Conservation (phyloP, 2,329 filamentous ascomycete species). For the Penicillium aurantiogriseum region DNA sequence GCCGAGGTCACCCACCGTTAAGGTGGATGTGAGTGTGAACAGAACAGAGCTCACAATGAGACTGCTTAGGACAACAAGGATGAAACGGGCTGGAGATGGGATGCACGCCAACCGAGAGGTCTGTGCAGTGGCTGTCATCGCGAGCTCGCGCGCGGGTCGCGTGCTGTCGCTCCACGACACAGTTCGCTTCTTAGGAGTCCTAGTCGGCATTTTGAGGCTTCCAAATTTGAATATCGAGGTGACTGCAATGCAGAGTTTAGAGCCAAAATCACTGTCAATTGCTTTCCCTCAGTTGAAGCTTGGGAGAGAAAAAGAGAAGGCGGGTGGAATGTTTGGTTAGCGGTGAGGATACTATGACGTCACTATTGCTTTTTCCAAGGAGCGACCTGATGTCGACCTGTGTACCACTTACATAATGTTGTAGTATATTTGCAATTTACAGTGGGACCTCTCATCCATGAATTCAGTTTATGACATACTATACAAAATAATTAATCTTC, state of each 20-base stretch:
- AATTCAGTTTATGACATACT: background rate
- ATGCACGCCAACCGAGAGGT: conserved; percentile 27
- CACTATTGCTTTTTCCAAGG: conserved; percentile 17
- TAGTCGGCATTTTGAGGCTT: conserved; percentile 6
- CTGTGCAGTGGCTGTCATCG: conserved; percentile 12
- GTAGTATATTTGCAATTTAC: background rate
- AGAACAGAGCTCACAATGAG: conserved; percentile 63
- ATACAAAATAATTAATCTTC: conserved; percentile 26
- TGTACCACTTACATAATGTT: too few species aligned
- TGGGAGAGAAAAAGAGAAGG: background rate
- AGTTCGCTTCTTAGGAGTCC: conserved; percentile 27
- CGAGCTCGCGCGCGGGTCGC: conserved; percentile 15
- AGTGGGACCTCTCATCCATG: background rate
- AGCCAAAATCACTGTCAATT: background rate
- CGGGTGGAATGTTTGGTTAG: conserved; percentile 5
- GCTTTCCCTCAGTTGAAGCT: background rate
- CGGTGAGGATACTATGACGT: conserved; percentile 40
- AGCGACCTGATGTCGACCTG: background rate
- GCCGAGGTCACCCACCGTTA: conserved; percentile 65
- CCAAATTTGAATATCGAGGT: background rate
- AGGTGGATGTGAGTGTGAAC: conserved; percentile 61
- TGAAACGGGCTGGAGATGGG: conserved; percentile 43
- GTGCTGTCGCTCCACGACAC: conserved; percentile 11
- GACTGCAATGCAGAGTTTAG: background rate
- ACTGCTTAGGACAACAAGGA: conserved; percentile 51